These are phyloP conservation scores for Aspergillus chevalieri DNA, from an alignment of 2,329 filamentous ascomycete genomes.

Conservation along the genomic window DNA sequence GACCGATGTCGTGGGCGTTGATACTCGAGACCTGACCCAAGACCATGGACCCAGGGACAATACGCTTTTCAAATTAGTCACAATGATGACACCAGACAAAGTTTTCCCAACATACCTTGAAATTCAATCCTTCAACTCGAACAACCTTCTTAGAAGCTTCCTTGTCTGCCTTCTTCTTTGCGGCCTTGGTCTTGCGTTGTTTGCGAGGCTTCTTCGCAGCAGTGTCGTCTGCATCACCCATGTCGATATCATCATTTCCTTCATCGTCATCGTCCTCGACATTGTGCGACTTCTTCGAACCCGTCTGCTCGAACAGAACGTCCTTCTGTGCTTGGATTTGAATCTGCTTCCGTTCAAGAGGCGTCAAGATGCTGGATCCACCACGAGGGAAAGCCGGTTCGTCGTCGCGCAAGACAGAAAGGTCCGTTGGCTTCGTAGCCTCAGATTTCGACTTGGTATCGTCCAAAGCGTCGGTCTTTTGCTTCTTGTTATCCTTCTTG, in stretches of 20 bases:
- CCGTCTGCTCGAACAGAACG: slow-evolving; percentile 79
- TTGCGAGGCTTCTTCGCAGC: slow-evolving; percentile 35
- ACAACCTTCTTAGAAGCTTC: slow-evolving; percentile 48
- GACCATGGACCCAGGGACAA: slow-evolving; percentile 78
- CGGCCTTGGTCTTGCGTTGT: slow-evolving; percentile 34
- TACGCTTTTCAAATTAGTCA: slow-evolving; percentile 53
- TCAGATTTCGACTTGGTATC: slow-evolving; percentile 8
- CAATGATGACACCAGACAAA: background rate
- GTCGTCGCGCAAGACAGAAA: slow-evolving; percentile 59
- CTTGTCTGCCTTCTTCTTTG: slow-evolving; percentile 49
- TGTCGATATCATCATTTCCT: slow-evolving; percentile 48
- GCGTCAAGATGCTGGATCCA: slow-evolving; percentile 82
- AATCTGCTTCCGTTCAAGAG: slow-evolving; percentile 93
- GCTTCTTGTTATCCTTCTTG: slow-evolving; percentile 30
- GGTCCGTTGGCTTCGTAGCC: slow-evolving; percentile 26
- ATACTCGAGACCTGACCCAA: slow-evolving; percentile 82
- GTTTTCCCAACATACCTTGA: slow-evolving; percentile 58
- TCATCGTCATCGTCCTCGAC: slow-evolving; percentile 53
- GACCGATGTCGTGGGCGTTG: slow-evolving; percentile 67
- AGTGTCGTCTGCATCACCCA: slow-evolving; percentile 41
- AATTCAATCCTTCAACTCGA: slow-evolving; percentile 80
- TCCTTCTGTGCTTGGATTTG: slow-evolving; percentile 88
- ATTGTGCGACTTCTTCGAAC: slow-evolving; percentile 46
- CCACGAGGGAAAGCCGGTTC: slow-evolving; percentile 89
- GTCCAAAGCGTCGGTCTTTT: slow-evolving; percentile 14